Evolutionary conservation across 2,329 filamentous ascomycete genomes (phyloP).

Genomic region (Hypoxylon rubiginosum): DNA sequence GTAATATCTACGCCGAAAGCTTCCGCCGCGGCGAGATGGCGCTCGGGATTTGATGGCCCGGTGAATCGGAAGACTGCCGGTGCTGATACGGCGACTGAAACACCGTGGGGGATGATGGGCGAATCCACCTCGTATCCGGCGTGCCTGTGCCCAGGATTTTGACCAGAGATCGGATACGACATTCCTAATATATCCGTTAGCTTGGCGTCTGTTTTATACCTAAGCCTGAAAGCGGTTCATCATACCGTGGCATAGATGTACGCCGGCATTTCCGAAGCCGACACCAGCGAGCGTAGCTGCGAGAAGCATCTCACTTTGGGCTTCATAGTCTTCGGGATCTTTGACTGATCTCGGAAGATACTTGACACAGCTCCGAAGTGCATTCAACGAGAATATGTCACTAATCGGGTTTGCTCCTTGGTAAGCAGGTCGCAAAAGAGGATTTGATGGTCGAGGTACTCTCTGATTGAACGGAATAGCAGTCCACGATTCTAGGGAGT

Average conservation of each 20-base stretch:
- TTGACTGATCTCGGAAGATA: constrained; percentile 90
- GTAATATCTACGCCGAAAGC: constrained; percentile 90
- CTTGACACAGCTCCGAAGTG: constrained; percentile 85
- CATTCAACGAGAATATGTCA: constrained; percentile 94
- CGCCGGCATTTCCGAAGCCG: constrained; percentile 96
- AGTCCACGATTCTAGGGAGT: constrained; percentile 96
- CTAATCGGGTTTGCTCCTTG: constrained; percentile 98
- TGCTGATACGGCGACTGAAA: constrained; percentile 92
- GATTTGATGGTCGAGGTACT: constrained; percentile 85
- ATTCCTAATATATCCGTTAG: constrained; percentile 70
- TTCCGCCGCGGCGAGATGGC: constrained; percentile 90
- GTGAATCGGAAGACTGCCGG: constrained; percentile 97
- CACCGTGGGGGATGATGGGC: constrained; percentile 94
- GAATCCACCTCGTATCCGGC: constrained; percentile 82
- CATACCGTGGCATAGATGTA: constrained; percentile 78
- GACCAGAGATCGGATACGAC: constrained; percentile 96
- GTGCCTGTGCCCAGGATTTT: constrained; percentile 93
- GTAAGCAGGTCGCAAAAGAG: constrained; percentile 91
- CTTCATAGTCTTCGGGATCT: constrained; percentile 91
- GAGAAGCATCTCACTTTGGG: constrained; percentile 94
- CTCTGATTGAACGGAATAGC: constrained; percentile 95
- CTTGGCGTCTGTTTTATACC: background rate
- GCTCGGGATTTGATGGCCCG: constrained; percentile 88
- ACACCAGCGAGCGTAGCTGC: constrained; percentile 95
- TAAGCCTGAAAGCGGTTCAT: background rate